Conservation (phyloP, 2,329 filamentous ascomycete species). For the Diaporthe vexans region DNA sequence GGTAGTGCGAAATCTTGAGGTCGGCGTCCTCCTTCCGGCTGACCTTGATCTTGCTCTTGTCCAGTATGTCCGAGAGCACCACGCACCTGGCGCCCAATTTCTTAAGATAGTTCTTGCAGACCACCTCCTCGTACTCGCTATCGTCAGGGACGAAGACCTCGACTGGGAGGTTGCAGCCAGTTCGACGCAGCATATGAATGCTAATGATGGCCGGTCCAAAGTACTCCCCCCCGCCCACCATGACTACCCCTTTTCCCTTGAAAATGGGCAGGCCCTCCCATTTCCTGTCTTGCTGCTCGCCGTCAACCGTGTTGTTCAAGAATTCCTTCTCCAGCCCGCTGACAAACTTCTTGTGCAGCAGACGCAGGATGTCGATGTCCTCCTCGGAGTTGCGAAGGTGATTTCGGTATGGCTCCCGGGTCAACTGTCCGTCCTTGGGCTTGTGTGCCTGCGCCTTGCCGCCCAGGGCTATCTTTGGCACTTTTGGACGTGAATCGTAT, state of each 20-base stretch:
- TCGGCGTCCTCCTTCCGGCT: constrained; percentile 32
- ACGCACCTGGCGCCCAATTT: constrained; percentile 51
- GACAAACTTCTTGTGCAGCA: constrained; percentile 55
- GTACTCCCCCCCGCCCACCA: constrained; percentile 61
- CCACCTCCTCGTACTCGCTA: constrained; percentile 48
- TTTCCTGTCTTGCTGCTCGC: constrained; percentile 47
- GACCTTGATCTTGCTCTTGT: constrained; percentile 47
- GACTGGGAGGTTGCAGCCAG: constrained; percentile 64
- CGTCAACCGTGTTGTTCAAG: constrained; percentile 50
- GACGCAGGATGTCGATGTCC: constrained; percentile 34
- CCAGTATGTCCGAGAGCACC: constrained; percentile 50
- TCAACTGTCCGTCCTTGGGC: constrained; percentile 33
- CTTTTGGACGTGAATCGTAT: constrained; percentile 36
- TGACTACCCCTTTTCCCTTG: constrained; percentile 60
- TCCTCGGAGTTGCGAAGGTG: constrained; percentile 33
- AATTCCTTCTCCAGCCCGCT: constrained; percentile 46
- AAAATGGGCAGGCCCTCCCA: constrained; percentile 39
- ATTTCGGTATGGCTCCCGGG: constrained; percentile 37
- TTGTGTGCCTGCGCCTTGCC: constrained; percentile 37
- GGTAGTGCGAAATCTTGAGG: constrained; percentile 52
- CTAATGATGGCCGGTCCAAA: constrained; percentile 64
- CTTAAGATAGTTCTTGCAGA: constrained; percentile 51
- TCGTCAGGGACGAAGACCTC: constrained; percentile 53
- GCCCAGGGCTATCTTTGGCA: constrained; percentile 26
- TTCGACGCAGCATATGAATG: constrained; percentile 65